Percentiles rank a stretch among this genome's conserved stretches.
These are phyloP conservation scores for Phoma sp. DNA, from an alignment of 2,329 filamentous ascomycete species.

Conservation along the genomic window DNA sequence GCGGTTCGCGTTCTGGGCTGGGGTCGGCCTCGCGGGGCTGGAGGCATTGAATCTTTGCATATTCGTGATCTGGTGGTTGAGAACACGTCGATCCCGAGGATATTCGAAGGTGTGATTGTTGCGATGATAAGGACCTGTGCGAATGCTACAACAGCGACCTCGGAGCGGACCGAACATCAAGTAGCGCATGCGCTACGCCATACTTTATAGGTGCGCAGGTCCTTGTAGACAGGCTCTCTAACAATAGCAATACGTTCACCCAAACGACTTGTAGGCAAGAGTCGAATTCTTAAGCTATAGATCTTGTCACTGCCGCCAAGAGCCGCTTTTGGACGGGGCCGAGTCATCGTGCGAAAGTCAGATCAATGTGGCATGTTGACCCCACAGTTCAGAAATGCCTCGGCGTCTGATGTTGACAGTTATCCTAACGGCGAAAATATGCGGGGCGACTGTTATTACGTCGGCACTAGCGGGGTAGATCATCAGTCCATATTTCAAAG, in stretches of 20 bases:
- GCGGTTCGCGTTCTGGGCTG: constrained; percentile 29
- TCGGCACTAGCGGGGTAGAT: constrained; percentile 10
- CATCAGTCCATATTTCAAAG: background rate
- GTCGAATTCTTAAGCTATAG: too few species aligned
- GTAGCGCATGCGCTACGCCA: constrained; percentile 1
- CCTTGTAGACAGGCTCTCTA: background rate
- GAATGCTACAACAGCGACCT: background rate
- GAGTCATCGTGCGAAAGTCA: constrained; percentile 29
- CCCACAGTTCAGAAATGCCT: constrained; percentile 22
- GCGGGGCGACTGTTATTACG: constrained; percentile 17
- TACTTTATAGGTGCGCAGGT: background rate
- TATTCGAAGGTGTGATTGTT: constrained; percentile 21
- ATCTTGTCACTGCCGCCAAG: background rate
- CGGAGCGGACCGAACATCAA: background rate
- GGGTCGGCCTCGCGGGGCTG: constrained; percentile 23
- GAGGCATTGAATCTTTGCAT: constrained; percentile 26
- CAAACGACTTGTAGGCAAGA: too few species aligned
- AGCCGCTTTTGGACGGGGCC: background rate
- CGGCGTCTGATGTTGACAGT: constrained; percentile 10
- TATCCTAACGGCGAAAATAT: constrained; percentile 2
- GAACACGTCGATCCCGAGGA: constrained; percentile 16
- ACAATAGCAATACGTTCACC: too few species aligned
- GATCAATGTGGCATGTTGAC: constrained; percentile 5
- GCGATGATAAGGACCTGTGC: background rate
- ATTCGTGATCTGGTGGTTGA: constrained; percentile 25